Evolutionary conservation across 2,329 filamentous ascomycete genomes (phyloP), one percentile per base, ranked within the genome.

Genomic region (Grosmannia penicillata): DNA sequence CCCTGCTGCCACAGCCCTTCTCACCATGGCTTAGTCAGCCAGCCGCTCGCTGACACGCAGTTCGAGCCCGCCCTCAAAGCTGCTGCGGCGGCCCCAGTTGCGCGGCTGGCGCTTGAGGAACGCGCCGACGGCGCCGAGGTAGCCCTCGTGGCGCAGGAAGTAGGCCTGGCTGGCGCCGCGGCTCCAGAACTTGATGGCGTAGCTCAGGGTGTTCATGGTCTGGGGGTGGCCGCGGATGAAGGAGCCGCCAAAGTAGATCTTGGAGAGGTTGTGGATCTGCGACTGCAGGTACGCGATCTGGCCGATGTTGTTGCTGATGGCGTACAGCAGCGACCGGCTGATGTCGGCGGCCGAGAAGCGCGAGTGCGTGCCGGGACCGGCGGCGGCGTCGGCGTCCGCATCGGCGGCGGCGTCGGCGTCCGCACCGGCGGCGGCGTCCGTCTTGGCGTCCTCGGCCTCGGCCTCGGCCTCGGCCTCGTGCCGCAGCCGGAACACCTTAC

Each of bases 281-380:
- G 85, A 91, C 55, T 96, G 91, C n/a, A 98, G 68, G 57, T 91
- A 95, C 31, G 91, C 86, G 50, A 98, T 93, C 62, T 98, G 91
- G 14, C 91, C 91, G 46, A 96, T 95, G 60, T 96, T 96, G 65
- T 96, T 96, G 56, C 82, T 89, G 49, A 96, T 85, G 19, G 91
- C 91, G 59, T 94, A 98, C 0, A 98, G 72, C 15, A 98, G 68
- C 33, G 85, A 94, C 24, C 89, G 71, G 19, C 84, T 91, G 46
- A 98, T 84, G 57, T 98, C 91, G 53, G 86, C 77, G 26, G 75
- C 69, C 15, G 73, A 75, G 59, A 95, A 96, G 42, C 70, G 66
- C 4, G 56, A 47, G 32, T 49, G 48, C 37, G 46, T 56, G 27
- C 60, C 58, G 30, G 49, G 43, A 27, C n/a, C 41, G 26, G 25